Conservation (phyloP, 805 yeast species). For the Metschnikowia santaceciliae region DNA sequence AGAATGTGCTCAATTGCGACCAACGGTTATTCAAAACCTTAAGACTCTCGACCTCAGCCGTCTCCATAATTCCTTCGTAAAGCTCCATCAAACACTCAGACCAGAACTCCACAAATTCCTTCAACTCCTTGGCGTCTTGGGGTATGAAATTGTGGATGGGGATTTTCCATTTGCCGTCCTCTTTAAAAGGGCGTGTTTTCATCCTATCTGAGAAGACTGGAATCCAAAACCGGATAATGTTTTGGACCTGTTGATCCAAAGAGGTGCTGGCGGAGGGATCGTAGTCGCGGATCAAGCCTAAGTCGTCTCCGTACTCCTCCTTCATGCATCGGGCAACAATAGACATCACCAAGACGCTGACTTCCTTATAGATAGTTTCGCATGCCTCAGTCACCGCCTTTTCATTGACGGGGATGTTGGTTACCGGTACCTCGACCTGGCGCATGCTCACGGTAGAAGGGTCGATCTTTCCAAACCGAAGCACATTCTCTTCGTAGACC, state of each 20-base stretch:
- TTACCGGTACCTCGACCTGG: constrained; percentile 10
- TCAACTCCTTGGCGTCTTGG: constrained; percentile 18
- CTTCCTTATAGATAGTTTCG: constrained; percentile 36
- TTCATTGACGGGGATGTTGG: not conserved
- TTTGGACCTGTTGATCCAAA: constrained; percentile 41
- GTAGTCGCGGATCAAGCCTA: constrained; percentile 47
- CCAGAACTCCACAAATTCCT: constrained; percentile 53
- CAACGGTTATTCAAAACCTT: constrained; percentile 14
- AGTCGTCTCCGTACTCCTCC: constrained; percentile 55
- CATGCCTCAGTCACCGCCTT: constrained; percentile 11
- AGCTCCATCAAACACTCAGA: constrained; percentile 30
- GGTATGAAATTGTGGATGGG: constrained; percentile 16
- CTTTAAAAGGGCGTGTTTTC: constrained; percentile 19
- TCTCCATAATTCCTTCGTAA: constrained; percentile 7
- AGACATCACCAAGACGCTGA: constrained; percentile 36
- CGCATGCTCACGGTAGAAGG: constrained; percentile 2
- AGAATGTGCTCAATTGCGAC: constrained; percentile 2
- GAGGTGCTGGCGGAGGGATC: constrained; percentile 28
- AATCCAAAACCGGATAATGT: constrained; percentile 35
- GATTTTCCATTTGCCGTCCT: constrained; percentile 8
- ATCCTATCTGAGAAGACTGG: constrained; percentile 58
- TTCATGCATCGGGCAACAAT: constrained; percentile 50
- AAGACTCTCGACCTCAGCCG: constrained; percentile 19
- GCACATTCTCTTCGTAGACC: constrained; percentile 34
- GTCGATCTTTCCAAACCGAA: constrained; percentile 20